Base-by-base conservation (phyloP, 495 filamentous ascomycete species). In the Podospora australis region DNA sequence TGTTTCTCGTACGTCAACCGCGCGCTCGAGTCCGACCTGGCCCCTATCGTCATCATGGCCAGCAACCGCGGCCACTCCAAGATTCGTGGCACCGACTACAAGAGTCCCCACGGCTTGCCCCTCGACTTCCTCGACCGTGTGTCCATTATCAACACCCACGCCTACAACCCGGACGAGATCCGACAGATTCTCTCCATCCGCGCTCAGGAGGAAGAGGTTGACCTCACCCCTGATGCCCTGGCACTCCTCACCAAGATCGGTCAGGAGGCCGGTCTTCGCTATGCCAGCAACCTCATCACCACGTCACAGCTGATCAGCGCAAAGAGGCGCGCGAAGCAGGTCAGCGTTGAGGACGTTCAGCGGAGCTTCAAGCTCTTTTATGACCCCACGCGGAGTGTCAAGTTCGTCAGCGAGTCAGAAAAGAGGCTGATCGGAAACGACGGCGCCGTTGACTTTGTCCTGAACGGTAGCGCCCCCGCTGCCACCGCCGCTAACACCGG, bases 11-110 rank as follows among this genome's bases (percentile, higher is more conserved):
- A 89, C 74, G 84, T 99, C 74, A 99, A 99, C 74, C 86, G 94
- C 22, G 92, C 92, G 4, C 75, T 97, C 19, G 92, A 99, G 64
- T 85, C 84, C 19, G 90, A 96, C 53, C 77, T 99, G 14, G 88
- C 91, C 1, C 92, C 92, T 25, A 92, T 99, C 59, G 90, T 99
- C 65, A 97, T 99, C 68, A 96, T 99, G 90, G 92, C 92, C n/a
- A 92, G 86, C 76, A 99, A 99, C 68, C 78, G 92, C 24, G 92
- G 92, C 44, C 80, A 90, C 58, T 84, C 91, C n/a, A 79, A 81
- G 40, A 96, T 99, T 55, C 79, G 94, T 9, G 92, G 94, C 25
- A 99, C 94, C 25, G 88, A 83, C 56, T 92, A 95, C 69, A 83
- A 79, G 48, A 88, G 84, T 48, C 91, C 92, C 1, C 92, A 97